A percentile compares a stretch with the other conserved stretches of the same genome.
These are phyloP conservation scores for Melocanna baccifera DNA, from an alignment of 176 grass and related monocot species.

Conservation along the genomic window DNA sequence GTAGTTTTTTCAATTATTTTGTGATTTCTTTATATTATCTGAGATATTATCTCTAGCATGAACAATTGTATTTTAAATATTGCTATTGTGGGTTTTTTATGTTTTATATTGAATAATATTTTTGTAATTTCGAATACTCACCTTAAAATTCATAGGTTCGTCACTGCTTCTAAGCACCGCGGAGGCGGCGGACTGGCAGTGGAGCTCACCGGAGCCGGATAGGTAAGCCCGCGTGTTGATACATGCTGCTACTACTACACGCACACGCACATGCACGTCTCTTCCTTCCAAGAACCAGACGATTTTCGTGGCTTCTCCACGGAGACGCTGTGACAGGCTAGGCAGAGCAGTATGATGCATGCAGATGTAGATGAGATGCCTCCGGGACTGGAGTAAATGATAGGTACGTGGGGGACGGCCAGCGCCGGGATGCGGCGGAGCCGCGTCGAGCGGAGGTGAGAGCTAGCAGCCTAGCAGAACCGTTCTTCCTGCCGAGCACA, in stretches of 20 bases:
- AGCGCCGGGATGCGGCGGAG: no score
- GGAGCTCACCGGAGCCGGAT: neutral
- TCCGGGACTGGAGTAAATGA: neutral
- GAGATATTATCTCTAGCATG: no score
- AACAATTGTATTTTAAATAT: no score
- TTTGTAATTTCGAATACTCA: no score
- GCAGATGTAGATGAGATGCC: neutral
- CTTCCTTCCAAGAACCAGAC: neutral
- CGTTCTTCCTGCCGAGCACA: neutral
- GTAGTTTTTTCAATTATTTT: no score
- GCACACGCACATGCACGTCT: neutral
- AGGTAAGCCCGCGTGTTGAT: neutral
- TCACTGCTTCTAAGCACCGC: no score
- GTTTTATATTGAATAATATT: no score
- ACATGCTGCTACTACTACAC: neutral
- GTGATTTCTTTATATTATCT: no score
- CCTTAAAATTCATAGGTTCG: no score
- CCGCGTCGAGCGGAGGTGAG: no score
- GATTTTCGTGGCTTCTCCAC: neutral
- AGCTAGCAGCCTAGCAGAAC: neutral
- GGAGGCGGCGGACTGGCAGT: neutral
- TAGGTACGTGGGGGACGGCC: neutral
- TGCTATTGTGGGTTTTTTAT: no score
- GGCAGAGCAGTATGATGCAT: neutral
- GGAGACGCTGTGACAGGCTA: neutral